Percentiles rank a stretch among this genome's conserved stretches.
Evolutionary conservation across 129 eudicot genomes (phyloP).

Genomic region (Flaveria sonorensis): DNA sequence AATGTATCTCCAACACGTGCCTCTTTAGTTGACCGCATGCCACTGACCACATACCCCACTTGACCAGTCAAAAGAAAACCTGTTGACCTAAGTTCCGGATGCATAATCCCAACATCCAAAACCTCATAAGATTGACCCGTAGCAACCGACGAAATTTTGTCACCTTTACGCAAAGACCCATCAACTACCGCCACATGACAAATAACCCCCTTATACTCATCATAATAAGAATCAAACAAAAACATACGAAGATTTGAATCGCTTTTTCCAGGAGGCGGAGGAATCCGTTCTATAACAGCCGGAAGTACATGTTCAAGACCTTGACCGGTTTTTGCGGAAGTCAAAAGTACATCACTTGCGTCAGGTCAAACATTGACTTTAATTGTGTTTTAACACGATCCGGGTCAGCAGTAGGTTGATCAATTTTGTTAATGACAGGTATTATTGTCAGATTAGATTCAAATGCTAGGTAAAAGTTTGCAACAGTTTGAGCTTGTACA

Average conservation of each 20-base stretch:
- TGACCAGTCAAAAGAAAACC: slow-evolving; percentile 92
- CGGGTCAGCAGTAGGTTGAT: slow-evolving; percentile 97
- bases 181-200: slow-evolving; percentile 98
- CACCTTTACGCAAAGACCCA: slow-evolving; percentile 84
- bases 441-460: slow-evolving; percentile 79
- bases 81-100: slow-evolving; percentile 82
- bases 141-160: slow-evolving; percentile 78
- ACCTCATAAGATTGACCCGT: slow-evolving; percentile 89
- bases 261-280: slow-evolving; percentile 81
- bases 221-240: slow-evolving; percentile 91
- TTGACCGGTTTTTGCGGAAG: slow-evolving; percentile 93
- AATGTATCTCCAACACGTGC: slow-evolving; percentile 97
- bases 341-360: slow-evolving; percentile 71
- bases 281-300: slow-evolving; percentile 88
- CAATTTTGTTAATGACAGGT: slow-evolving; percentile 92
- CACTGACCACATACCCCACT: slow-evolving; percentile 91
- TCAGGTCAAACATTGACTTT: slow-evolving; percentile 90
- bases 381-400: slow-evolving; percentile 90
- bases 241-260: slow-evolving; percentile 75
- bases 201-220: slow-evolving; percentile 95
- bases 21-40: slow-evolving; percentile 95
- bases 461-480: slow-evolving; percentile 90
- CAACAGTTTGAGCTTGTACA: slow-evolving; percentile 98
- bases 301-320: slow-evolving; percentile 97
- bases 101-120: slow-evolving; percentile 93